phyloP scores from a whole-genome alignment of 2,329 filamentous ascomycete species.

The Saccharata proteae region DNA sequence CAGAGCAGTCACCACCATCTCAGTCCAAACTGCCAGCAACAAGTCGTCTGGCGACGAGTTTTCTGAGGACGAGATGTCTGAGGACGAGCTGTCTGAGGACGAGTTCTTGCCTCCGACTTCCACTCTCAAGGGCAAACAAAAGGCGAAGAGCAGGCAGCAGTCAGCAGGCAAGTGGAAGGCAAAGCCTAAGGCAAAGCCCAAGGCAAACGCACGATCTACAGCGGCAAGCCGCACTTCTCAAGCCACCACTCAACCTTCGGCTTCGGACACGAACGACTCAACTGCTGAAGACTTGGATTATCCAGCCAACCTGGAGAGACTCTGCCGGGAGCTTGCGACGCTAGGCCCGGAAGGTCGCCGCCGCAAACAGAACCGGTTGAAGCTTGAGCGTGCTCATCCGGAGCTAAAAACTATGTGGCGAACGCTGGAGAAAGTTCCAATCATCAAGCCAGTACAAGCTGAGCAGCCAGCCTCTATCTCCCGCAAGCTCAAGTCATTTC shows the following conservation, averaged over 20 bases:
- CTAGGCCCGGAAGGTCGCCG: background rate
- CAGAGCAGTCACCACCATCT: no score
- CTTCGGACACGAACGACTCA: no score
- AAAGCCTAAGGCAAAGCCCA: slow-evolving; percentile 17
- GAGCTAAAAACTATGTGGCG: slow-evolving; percentile 76
- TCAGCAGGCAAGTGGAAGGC: slow-evolving; percentile 9
- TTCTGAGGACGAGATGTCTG: slow-evolving; percentile 7
- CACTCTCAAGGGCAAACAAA: slow-evolving; percentile 4
- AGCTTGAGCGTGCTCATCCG: slow-evolving; percentile 66
- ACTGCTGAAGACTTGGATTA: no score
- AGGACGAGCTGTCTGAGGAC: slow-evolving; percentile 4
- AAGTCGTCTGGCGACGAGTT: slow-evolving; percentile 27
- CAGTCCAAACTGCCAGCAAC: no score
- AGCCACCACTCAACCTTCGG: no score
- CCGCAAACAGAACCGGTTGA: slow-evolving; percentile 34
- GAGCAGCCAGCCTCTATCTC: slow-evolving; percentile 66
- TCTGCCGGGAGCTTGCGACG: background rate
- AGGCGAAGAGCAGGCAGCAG: slow-evolving; percentile 3
- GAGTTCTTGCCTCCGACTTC: slow-evolving; percentile 6
- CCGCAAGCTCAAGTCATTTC: slow-evolving; percentile 80
- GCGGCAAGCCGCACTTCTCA: no score
- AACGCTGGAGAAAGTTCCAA: slow-evolving; percentile 54
- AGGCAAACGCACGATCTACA: no score
- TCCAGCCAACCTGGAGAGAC: no score
- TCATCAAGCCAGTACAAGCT: slow-evolving; percentile 52